These are phyloP conservation scores for Russula compacta DNA, from an alignment of 768 basidiomycete species.

Conservation along the genomic window DNA sequence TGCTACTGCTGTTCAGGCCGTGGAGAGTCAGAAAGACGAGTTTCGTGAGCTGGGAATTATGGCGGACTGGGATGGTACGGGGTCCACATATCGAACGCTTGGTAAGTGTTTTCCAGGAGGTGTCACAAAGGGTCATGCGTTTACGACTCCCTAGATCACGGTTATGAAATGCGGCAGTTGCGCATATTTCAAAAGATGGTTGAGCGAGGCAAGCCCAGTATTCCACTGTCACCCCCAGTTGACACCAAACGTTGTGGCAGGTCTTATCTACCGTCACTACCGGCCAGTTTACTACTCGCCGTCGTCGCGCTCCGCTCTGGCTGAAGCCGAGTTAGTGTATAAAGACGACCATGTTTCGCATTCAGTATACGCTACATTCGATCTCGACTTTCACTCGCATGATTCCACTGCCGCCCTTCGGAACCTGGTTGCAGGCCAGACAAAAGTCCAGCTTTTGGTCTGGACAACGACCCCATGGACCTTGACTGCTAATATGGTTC, in stretches of 20 bases:
- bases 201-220: slow-evolving; percentile 46
- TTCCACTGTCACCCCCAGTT: neutral
- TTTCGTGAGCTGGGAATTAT: slow-evolving; percentile 80
- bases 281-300: slow-evolving; percentile 94
- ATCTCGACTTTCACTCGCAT: slow-evolving; percentile 35
- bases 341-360: slow-evolving; percentile 82
- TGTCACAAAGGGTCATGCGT: neutral
- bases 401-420: slow-evolving; percentile 24
- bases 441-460: slow-evolving; percentile 52
- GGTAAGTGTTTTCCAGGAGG: slow-evolving; percentile 36
- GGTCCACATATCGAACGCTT: slow-evolving; percentile 75
- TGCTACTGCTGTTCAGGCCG: slow-evolving; percentile 61
- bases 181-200: slow-evolving; percentile 84
- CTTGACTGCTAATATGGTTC: slow-evolving; percentile 87
- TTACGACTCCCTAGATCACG: slow-evolving; percentile 47
- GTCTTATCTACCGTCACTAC: slow-evolving; percentile 75
- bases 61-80: slow-evolving; percentile 71
- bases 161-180: slow-evolving; percentile 84
- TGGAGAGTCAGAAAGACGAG: slow-evolving; percentile 67
- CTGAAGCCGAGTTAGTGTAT: slow-evolving; percentile 90
- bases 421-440: slow-evolving; percentile 26
- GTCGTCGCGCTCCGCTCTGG: slow-evolving; percentile 86
- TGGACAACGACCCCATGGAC: slow-evolving; percentile 99
- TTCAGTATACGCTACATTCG: slow-evolving; percentile 79
- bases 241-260: slow-evolving; percentile 29